Evolutionary conservation across 371 early-diverging fungal species (phyloP).

Genomic region (Cladochytrium tenue): DNA sequence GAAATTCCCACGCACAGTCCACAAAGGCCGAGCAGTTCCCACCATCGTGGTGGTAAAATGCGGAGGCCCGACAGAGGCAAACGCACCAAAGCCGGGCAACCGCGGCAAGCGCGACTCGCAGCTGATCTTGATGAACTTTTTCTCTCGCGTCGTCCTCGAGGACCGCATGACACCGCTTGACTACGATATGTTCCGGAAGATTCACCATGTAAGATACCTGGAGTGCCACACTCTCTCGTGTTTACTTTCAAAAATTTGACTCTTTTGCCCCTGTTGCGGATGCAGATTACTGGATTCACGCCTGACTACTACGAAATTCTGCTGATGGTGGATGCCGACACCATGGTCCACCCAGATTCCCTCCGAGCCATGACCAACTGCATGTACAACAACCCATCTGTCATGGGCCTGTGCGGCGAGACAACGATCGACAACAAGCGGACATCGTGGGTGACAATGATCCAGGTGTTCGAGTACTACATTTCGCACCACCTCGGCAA

Average conservation of each 20-base stretch:
- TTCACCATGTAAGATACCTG: slow-evolving; percentile 30
- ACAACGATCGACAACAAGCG: slow-evolving; percentile 72
- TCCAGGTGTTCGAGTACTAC: slow-evolving; percentile 94
- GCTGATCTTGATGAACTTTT: slow-evolving; percentile 96
- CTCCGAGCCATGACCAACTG: slow-evolving; percentile 62
- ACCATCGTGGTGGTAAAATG: slow-evolving; percentile 91
- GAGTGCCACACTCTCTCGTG: not conserved
- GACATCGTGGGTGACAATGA: slow-evolving; percentile 63
- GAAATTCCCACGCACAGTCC: not conserved
- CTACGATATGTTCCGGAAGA: slow-evolving; percentile 88
- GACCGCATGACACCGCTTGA: slow-evolving; percentile 94
- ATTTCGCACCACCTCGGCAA: slow-evolving; percentile 94
- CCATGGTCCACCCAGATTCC: slow-evolving; percentile 69
- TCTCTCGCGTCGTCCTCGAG: slow-evolving; percentile 87
- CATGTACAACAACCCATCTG: slow-evolving; percentile 61
- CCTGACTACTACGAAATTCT: slow-evolving; percentile 84
- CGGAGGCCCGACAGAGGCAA: slow-evolving; percentile 76
- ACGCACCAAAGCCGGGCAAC: slow-evolving; percentile 74
- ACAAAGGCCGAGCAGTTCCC: slow-evolving; percentile 55
- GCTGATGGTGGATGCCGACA: slow-evolving; percentile 97
- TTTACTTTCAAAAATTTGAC: too few relatives aligned
- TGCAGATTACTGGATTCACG: slow-evolving; percentile 56
- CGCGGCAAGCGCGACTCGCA: slow-evolving; percentile 99
- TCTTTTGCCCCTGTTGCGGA: too few relatives aligned
- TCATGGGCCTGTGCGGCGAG: slow-evolving; percentile 79